Evolutionary conservation across 495 filamentous ascomycete genomes (phyloP).

Genomic region (Aspergillus haitiensis): DNA sequence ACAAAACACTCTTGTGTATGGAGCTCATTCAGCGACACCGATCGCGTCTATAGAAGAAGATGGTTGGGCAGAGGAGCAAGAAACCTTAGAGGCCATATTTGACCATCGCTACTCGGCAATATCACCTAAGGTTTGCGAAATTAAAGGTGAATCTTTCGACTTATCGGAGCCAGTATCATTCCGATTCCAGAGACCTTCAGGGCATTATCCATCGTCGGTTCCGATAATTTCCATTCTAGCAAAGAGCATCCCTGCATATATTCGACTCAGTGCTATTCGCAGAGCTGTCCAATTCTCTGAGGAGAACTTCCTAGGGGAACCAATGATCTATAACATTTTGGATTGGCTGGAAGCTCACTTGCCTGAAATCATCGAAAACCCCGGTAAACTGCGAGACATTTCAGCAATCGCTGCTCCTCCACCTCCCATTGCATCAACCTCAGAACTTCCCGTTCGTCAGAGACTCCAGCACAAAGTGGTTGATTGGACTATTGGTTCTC

Average conservation of each 20-base stretch:
- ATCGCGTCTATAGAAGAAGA: constrained; percentile 32
- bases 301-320: constrained; percentile 69
- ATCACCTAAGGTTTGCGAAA: constrained; percentile 61
- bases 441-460: constrained; percentile 49
- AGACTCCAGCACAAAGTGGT: constrained; percentile 48
- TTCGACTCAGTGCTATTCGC: constrained; percentile 84
- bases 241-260: constrained; percentile 78
- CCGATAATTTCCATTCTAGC: constrained; percentile 71
- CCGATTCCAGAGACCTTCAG: constrained; percentile 52
- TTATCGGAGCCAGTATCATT: constrained; percentile 41
- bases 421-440: constrained; percentile 19
- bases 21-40: constrained; percentile 23
- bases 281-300: constrained; percentile 68
- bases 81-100: constrained; percentile 78
- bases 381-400: constrained; percentile 80
- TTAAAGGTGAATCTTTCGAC: constrained; percentile 52
- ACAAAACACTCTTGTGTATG: constrained; percentile 63
- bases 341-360: constrained; percentile 88
- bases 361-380: constrained; percentile 71
- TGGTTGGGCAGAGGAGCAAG: constrained; percentile 83
- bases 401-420: constrained; percentile 56
- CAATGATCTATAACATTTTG: constrained; percentile 84
- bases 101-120: constrained; percentile 58
- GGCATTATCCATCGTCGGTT: constrained; percentile 69
- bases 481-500: constrained; percentile 37